A percentile compares a stretch with the other conserved stretches of the same genome.
phyloP scores from a whole-genome alignment of 176 grass and related monocot species.

The Avena eriantha region DNA sequence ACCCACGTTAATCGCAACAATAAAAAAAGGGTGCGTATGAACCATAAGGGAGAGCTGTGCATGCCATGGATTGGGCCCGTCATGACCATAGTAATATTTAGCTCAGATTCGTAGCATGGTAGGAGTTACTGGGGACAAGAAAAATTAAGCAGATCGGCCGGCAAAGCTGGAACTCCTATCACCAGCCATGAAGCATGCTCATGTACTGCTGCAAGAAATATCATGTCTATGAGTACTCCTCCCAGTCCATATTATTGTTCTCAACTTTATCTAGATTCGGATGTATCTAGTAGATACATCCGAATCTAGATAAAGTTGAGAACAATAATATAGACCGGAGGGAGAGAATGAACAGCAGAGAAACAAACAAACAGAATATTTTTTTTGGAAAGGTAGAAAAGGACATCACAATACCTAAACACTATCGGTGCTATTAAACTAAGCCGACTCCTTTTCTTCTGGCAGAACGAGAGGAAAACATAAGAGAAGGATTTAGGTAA shows the following conservation, averaged over 20 bases:
- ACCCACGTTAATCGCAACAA: too few species aligned
- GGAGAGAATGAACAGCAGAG: background rate
- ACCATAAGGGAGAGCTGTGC: background rate
- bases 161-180: background rate
- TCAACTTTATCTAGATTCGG: too few species aligned
- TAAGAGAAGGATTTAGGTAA: background rate
- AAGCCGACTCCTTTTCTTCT: background rate
- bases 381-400: background rate
- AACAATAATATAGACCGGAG: too few species aligned
- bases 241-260: too few species aligned
- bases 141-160: too few species aligned
- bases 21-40: too few species aligned
- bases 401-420: background rate
- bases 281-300: too few species aligned
- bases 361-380: background rate
- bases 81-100: background rate
- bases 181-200: background rate
- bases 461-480: too few species aligned
- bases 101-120: background rate
- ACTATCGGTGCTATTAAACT: background rate
- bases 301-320: too few species aligned
- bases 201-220: background rate
- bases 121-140: background rate
- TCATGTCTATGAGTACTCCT: background rate
- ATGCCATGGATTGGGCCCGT: background rate